Evolutionary conservation across 2,329 filamentous ascomycete species (phyloP).

Genomic region (Talaromyces albobiverticillius): DNA sequence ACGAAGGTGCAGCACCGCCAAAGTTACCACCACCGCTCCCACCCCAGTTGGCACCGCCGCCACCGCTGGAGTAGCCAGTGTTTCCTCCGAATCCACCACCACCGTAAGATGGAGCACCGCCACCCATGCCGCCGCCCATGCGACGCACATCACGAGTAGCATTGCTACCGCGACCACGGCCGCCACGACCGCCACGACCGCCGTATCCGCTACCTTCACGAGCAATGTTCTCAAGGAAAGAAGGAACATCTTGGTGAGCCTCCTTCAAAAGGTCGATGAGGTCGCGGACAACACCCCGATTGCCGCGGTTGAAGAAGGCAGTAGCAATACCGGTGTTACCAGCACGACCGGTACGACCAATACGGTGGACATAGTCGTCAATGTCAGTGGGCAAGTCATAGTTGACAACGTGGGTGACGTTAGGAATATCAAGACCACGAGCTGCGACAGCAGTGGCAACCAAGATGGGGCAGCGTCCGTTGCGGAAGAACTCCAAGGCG

Average conservation of each 20-base stretch:
- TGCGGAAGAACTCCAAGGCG: slow-evolving; percentile 95
- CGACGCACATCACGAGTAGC: slow-evolving; percentile 90
- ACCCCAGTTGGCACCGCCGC: slow-evolving; percentile 26
- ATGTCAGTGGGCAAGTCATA: slow-evolving; percentile 99
- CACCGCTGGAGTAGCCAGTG: slow-evolving; percentile 23
- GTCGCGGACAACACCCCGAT: slow-evolving; percentile 95
- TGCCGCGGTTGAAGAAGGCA: slow-evolving; percentile 99
- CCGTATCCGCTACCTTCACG: slow-evolving; percentile 84
- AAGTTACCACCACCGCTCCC: slow-evolving; percentile 21
- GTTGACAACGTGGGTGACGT: slow-evolving; percentile 97
- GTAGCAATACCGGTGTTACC: slow-evolving; percentile 98
- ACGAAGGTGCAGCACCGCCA: slow-evolving; percentile 30
- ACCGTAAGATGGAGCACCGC: slow-evolving; percentile 35
- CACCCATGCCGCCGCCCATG: slow-evolving; percentile 47
- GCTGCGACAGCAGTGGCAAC: slow-evolving; percentile 97
- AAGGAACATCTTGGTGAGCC: slow-evolving; percentile 92
- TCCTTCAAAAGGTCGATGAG: slow-evolving; percentile 98
- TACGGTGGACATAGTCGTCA: slow-evolving; percentile 98
- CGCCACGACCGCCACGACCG: slow-evolving; percentile 70
- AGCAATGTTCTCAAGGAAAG: slow-evolving; percentile 95
- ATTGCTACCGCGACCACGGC: slow-evolving; percentile 60
- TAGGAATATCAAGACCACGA: slow-evolving; percentile 86
- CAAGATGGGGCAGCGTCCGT: slow-evolving; percentile 89
- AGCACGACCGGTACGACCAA: slow-evolving; percentile 99
- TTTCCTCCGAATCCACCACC: slow-evolving; percentile 25